Conservation (phyloP, 805 yeast genomes). For the Lipomyces oligophaga region DNA sequence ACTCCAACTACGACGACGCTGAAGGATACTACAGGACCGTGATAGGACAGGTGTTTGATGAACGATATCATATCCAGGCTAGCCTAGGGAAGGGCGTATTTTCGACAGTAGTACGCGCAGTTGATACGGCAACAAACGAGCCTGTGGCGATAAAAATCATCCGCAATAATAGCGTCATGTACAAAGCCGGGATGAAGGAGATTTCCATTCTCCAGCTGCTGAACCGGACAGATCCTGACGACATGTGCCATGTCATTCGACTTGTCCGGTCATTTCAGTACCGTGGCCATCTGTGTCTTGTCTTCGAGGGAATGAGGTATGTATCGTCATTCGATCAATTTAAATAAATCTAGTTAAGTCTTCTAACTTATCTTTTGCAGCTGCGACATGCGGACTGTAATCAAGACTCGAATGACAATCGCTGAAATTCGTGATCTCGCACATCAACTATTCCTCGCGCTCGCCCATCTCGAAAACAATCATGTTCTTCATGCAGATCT, state of each 20-base stretch:
- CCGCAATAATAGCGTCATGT: conserved; percentile 63
- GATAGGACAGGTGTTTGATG: conserved; percentile 37
- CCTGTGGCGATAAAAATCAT: conserved; percentile 55
- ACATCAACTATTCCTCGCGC: conserved; percentile 64
- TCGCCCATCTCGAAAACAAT: conserved; percentile 63
- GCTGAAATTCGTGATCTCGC: conserved; percentile 66
- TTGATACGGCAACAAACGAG: conserved; percentile 26
- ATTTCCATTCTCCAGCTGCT: conserved; percentile 69
- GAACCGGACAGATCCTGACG: conserved; percentile 56
- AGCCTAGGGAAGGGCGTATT: conserved; percentile 38
- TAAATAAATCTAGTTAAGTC: too few species aligned
- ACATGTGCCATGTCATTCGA: conserved; percentile 60
- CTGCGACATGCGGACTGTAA: conserved; percentile 67
- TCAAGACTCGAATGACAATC: conserved; percentile 73
- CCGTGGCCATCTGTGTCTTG: conserved; percentile 80
- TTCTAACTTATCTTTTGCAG: too few species aligned
- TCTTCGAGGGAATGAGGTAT: conserved; percentile 63
- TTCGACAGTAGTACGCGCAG: conserved; percentile 37
- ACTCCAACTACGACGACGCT: conserved; percentile 38
- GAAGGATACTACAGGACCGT: conserved; percentile 38
- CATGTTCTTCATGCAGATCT: conserved; percentile 84
- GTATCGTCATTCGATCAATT: neutral
- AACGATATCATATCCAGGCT: conserved; percentile 33
- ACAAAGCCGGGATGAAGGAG: conserved; percentile 69
- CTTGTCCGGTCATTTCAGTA: conserved; percentile 75